These are phyloP conservation scores for Amanita molliuscula DNA, from an alignment of 768 basidiomycete genomes.

Conservation along the genomic window DNA sequence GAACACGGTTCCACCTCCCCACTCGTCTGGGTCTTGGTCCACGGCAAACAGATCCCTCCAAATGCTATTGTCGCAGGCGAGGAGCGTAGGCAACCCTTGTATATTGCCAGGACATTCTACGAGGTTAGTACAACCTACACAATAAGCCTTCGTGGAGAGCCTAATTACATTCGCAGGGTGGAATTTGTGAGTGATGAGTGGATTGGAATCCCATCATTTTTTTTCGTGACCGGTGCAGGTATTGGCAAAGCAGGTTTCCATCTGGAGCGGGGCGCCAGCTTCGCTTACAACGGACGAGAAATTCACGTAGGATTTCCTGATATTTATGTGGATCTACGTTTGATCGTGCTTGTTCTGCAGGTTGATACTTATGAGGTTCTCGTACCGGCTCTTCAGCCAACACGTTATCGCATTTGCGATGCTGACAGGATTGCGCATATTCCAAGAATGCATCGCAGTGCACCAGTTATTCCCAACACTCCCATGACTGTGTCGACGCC, in stretches of 20 bases:
- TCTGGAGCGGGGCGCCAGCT: slow-evolving; percentile 13
- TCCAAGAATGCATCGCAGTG: slow-evolving; percentile 9
- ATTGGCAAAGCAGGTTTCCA: slow-evolving; percentile 15
- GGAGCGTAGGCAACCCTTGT: slow-evolving; percentile 12
- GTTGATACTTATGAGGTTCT: slow-evolving; percentile 15
- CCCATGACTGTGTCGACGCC: background rate
- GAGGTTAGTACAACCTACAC: slow-evolving; percentile 7
- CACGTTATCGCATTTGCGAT: slow-evolving; percentile 11
- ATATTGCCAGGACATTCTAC: slow-evolving; percentile 14
- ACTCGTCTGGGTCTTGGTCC: slow-evolving; percentile 15
- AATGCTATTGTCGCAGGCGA: slow-evolving; percentile 14
- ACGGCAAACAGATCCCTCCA: slow-evolving; percentile 12
- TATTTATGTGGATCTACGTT: background rate
- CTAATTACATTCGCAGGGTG: background rate
- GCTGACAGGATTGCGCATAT: slow-evolving; percentile 7
- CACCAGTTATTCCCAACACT: background rate
- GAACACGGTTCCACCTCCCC: slow-evolving; percentile 12
- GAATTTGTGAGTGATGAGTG: slow-evolving; percentile 4
- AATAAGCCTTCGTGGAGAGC: background rate
- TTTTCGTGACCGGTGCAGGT: slow-evolving; percentile 2
- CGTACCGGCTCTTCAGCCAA: slow-evolving; percentile 12
- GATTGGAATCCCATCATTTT: background rate
- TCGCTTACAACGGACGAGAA: slow-evolving; percentile 14
- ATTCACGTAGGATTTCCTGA: slow-evolving; percentile 9
- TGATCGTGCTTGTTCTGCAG: background rate